phyloP scores from a whole-genome alignment of 75 land plant genomes.

The Larix kaempferi region DNA sequence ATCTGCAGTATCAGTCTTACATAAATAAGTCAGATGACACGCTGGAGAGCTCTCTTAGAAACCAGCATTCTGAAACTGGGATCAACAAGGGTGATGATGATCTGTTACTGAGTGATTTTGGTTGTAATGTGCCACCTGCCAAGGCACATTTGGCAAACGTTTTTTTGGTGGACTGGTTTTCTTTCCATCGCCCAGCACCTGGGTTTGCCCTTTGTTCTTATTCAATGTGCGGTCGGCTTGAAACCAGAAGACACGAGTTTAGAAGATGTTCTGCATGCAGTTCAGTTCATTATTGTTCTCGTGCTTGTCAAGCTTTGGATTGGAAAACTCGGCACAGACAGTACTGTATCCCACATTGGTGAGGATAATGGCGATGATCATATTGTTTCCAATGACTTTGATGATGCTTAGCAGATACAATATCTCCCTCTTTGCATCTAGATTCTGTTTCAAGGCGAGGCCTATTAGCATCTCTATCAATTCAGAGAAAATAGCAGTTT shows the following conservation, averaged over 20 bases:
- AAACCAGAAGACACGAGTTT: constrained; percentile 33
- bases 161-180: constrained; percentile 33
- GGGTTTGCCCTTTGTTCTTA: constrained; percentile 28
- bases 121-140: constrained; percentile 34
- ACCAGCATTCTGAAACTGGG: constrained; percentile 1
- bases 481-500: background rate
- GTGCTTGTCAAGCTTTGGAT: constrained; percentile 38
- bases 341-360: constrained; percentile 13
- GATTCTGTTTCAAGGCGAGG: background rate
- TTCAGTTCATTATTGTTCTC: constrained; percentile 28
- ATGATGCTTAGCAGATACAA: background rate
- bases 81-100: constrained; percentile 17
- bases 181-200: constrained; percentile 14
- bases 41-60: constrained; percentile 7
- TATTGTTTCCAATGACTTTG: background rate
- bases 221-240: constrained; percentile 26
- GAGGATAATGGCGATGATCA: constrained; percentile 5
- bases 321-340: constrained; percentile 32
- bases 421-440: too few species aligned
- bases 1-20: constrained; percentile 12
- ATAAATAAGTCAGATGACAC: constrained; percentile 3
- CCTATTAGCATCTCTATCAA: background rate
- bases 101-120: constrained; percentile 31
- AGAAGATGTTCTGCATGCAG: constrained; percentile 33
- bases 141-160: constrained; percentile 30